Evolutionary conservation across 2,329 filamentous ascomycete genomes (phyloP), one percentile per base, ranked within the genome.

Genomic region (Blastomyces silverae): DNA sequence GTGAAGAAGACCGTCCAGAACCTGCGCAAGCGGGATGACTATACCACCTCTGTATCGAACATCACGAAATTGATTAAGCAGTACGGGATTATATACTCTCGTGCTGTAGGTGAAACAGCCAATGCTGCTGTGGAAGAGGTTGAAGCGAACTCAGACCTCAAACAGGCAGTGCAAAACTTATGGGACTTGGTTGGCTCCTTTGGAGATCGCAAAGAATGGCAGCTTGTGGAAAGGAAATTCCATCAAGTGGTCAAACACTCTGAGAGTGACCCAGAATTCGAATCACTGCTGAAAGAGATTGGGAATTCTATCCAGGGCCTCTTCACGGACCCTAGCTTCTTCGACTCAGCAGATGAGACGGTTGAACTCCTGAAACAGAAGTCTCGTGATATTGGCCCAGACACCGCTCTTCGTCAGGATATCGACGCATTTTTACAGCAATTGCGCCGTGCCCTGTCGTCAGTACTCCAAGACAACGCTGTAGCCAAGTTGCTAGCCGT

Each of bases 241-340:
- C 83, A 89, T 56, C 81, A 85, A 58, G 83, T 97, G 50, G 77
- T 95, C 72, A 83, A 86, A 57, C 89, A 95, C 73, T 86, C 89
- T 2, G 81, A 88, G 66, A 87, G 86, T 44, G 91, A 96, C 70
- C 89, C 90, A 0, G 87, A 94, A 63, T 94, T 96, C 66, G 91
- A 97, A 70, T 80, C 86, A 17, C 79, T 96, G 34, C 85, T 95
- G 73, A 82, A 82, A 28, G 86, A 95, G 57, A 79, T 92, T 39
- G 89, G 89, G 13, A 85, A 87, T 64, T 85, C 89, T 3, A 76
- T 96, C 4, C 89, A 96, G 72, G 87, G 89, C 67, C 87, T 97
- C 74, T 79, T 97, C 53, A 94, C 87, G 0, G 89, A 97, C 67
- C 92, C 93, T 0, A 84, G 87, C 3, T 97, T 96, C 76, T 90